Evolutionary conservation across 1,284 basidiomycete genomes (phyloP).

Genomic region (Cutaneotrichosporon sp.): DNA sequence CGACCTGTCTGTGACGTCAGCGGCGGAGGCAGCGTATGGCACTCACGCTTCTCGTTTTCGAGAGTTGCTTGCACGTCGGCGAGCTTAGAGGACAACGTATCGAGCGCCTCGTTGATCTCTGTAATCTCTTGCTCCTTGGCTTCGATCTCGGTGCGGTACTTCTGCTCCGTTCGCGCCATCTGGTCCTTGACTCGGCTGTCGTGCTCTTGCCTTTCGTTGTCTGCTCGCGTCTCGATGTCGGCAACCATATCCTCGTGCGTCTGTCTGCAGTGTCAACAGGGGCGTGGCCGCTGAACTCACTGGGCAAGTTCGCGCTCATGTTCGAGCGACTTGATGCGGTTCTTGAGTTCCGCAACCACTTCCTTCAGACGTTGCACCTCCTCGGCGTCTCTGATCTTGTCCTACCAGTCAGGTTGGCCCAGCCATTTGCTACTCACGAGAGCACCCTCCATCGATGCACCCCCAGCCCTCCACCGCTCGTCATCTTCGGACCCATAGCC

Average conservation of each 20-base stretch:
- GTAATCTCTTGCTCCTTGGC: slow-evolving; percentile 8
- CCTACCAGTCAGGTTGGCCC: slow-evolving; percentile 17
- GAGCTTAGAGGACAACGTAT: background rate
- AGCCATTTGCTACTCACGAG: background rate
- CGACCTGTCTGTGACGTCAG: slow-evolving; percentile 1
- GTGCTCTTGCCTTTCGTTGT: background rate
- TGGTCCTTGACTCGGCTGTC: slow-evolving; percentile 2
- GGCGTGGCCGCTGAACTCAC: background rate
- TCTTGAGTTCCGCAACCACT: slow-evolving; percentile 3
- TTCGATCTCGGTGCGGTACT: slow-evolving; percentile 2
- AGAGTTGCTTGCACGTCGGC: background rate
- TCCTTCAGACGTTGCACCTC: slow-evolving; percentile 6
- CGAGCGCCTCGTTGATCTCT: background rate
- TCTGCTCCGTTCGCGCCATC: background rate
- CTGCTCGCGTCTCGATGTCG: background rate
- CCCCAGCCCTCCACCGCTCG: background rate
- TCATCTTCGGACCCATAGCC: background rate
- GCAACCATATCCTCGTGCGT: slow-evolving; percentile 5
- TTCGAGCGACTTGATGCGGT: slow-evolving; percentile 4
- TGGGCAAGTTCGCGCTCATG: slow-evolving; percentile 6
- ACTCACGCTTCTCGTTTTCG: slow-evolving; percentile 8
- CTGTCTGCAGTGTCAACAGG: slow-evolving; percentile 2
- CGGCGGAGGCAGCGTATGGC: background rate
- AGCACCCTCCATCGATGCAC: background rate
- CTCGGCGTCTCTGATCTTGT: slow-evolving; percentile 8